phyloP scores from a whole-genome alignment of 2,329 filamentous ascomycete species.

The Aspergillus sclerotialis region DNA sequence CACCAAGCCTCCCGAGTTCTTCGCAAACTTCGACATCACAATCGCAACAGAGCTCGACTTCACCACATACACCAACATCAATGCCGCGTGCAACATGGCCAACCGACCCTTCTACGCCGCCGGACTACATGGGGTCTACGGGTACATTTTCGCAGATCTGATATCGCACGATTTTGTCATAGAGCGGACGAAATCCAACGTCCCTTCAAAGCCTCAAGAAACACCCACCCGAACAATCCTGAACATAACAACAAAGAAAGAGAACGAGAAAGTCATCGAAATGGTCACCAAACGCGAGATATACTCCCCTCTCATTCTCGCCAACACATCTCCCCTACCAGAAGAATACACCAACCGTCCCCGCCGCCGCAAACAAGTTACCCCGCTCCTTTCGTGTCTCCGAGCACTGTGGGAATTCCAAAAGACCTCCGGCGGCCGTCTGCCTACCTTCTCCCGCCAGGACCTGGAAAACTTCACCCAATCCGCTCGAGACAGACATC shows the following conservation, averaged over 20 bases:
- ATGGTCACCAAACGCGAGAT: constrained; percentile 85
- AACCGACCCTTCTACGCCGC: constrained; percentile 82
- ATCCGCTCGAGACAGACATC: constrained; percentile 70
- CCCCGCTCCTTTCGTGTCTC: constrained; percentile 75
- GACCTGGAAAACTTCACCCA: constrained; percentile 72
- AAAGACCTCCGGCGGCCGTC: constrained; percentile 46
- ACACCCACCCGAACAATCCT: constrained; percentile 71
- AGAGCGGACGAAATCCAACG: constrained; percentile 74
- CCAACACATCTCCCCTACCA: constrained; percentile 67
- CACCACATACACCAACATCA: constrained; percentile 67
- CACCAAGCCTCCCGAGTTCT: constrained; percentile 66
- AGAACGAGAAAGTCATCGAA: constrained; percentile 68
- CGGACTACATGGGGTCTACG: constrained; percentile 80
- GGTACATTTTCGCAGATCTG: constrained; percentile 90
- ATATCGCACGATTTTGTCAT: constrained; percentile 86
- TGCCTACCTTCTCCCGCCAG: constrained; percentile 50
- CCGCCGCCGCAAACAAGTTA: constrained; percentile 65
- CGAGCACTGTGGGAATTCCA: constrained; percentile 88
- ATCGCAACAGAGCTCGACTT: constrained; percentile 86
- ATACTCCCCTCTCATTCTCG: constrained; percentile 83
- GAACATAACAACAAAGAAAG: constrained; percentile 61
- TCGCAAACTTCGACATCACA: constrained; percentile 70
- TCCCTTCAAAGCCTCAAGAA: constrained; percentile 58
- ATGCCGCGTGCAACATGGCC: constrained; percentile 74
- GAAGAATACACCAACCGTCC: constrained; percentile 65